These are phyloP conservation scores for Nannochloropsis oceanica DNA, from an alignment of 108 stramenopile species.

Conservation along the genomic window DNA sequence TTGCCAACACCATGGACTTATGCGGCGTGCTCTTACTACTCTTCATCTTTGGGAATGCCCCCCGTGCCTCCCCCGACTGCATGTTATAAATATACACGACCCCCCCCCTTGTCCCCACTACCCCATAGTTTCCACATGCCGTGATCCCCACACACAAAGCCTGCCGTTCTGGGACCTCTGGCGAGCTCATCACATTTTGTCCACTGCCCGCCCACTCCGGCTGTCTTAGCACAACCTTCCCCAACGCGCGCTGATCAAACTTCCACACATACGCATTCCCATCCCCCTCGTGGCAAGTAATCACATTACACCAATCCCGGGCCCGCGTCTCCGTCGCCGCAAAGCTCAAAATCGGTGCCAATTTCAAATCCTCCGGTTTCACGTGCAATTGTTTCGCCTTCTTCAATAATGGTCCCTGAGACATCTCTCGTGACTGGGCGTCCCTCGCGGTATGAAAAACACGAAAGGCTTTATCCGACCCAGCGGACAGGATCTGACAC, in stretches of 20 bases:
- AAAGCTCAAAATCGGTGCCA: slow-evolving; percentile 30
- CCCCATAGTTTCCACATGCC: slow-evolving; percentile 54
- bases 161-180: background rate
- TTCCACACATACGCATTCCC: slow-evolving; percentile 23
- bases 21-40: background rate
- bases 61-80: slow-evolving; percentile 69
- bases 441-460: slow-evolving; percentile 39
- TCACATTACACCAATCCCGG: slow-evolving; percentile 31
- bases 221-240: background rate
- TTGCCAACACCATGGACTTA: background rate
- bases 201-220: background rate
- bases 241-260: background rate
- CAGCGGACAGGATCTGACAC: slow-evolving; percentile 20
- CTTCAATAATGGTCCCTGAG: slow-evolving; percentile 19
- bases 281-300: slow-evolving; percentile 27
- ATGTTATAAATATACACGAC: slow-evolving; percentile 82
- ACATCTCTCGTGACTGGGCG: slow-evolving; percentile 30
- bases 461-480: slow-evolving; percentile 33
- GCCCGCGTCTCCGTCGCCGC: slow-evolving; percentile 34
- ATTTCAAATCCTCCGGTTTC: slow-evolving; percentile 16
- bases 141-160: background rate
- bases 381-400: background rate
- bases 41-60: slow-evolving; percentile 49
- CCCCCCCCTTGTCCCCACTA: slow-evolving; percentile 84
- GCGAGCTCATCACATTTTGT: background rate